Percentiles rank a stretch among this genome's conserved stretches.
These are phyloP conservation scores for Zoysia japonica DNA, from an alignment of 176 grass and related monocot species.

Conservation along the genomic window DNA sequence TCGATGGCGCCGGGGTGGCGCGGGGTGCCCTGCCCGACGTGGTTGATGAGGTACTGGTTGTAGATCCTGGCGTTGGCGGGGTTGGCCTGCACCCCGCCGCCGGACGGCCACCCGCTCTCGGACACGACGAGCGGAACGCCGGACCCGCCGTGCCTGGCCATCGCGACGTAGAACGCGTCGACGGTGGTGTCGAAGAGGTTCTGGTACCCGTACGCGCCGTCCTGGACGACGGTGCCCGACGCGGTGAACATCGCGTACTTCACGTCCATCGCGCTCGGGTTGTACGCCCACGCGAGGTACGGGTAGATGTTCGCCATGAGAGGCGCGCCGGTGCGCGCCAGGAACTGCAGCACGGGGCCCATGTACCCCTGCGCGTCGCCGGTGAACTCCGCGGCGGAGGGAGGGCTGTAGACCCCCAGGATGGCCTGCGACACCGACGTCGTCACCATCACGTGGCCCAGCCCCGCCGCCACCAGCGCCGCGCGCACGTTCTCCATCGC, in stretches of 20 bases:
- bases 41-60: constrained; percentile 74
- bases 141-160: constrained; percentile 41
- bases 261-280: constrained; percentile 37
- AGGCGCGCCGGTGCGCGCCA: constrained; percentile 40
- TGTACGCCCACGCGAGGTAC: constrained; percentile 51
- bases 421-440: constrained; percentile 71
- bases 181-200: constrained; percentile 76
- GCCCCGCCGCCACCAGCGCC: constrained; percentile 49
- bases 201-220: constrained; percentile 59
- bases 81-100: constrained; percentile 27
- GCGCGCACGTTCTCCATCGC: constrained; percentile 68
- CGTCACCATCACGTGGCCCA: constrained; percentile 64
- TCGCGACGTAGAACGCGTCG: constrained; percentile 60
- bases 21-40: constrained; percentile 62
- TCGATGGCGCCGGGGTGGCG: constrained; percentile 55
- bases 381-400: constrained; percentile 60
- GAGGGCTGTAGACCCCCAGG: constrained; percentile 59
- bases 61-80: constrained; percentile 54
- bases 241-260: constrained; percentile 64
- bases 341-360: constrained; percentile 48
- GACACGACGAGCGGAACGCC: constrained; percentile 58
- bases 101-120: constrained; percentile 73
- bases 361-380: constrained; percentile 48
- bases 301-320: constrained; percentile 75
- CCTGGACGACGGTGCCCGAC: constrained; percentile 46